A percentile compares a stretch with the other conserved stretches of the same genome.
Evolutionary conservation across 352 stramenopile species (phyloP).

Genomic region (Phytophthora citrophthora): DNA sequence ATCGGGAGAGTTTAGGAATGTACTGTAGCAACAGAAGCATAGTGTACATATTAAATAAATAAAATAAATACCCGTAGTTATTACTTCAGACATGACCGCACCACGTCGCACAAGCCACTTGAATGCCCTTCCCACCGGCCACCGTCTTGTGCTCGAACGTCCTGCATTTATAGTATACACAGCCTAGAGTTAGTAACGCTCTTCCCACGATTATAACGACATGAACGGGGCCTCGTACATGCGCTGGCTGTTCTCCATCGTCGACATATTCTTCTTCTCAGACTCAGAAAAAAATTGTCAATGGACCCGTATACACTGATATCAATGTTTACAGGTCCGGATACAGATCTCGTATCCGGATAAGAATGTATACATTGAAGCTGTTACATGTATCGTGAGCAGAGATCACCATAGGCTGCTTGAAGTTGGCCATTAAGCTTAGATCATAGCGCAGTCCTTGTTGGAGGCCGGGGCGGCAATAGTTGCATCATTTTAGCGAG

Average conservation of each 20-base stretch:
- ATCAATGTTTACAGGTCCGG: too few species aligned
- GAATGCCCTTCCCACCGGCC: constrained; percentile 60
- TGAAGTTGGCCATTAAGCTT: too few species aligned
- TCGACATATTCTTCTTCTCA: background rate
- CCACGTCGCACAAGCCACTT: constrained; percentile 62
- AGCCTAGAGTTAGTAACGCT: background rate
- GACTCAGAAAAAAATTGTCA: background rate
- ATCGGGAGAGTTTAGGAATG: constrained; percentile 69
- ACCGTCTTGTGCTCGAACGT: constrained; percentile 62
- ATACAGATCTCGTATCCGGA: too few species aligned
- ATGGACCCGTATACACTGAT: too few species aligned
- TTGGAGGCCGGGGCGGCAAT: too few species aligned
- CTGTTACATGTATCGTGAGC: too few species aligned
- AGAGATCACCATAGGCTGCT: too few species aligned
- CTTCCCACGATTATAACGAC: background rate
- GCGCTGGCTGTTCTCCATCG: constrained; percentile 32
- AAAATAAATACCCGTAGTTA: too few species aligned
- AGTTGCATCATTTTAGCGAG: too few species aligned
- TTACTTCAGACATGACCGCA: constrained; percentile 14
- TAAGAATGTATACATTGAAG: too few species aligned
- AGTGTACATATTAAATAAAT: too few species aligned
- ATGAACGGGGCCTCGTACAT: constrained; percentile 10
- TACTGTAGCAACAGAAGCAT: constrained; percentile 42
- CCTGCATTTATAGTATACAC: constrained; percentile 11
- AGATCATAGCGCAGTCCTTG: too few species aligned